Conservation (phyloP, 2,329 filamentous ascomycete genomes). For the Fusarium tanahbumbuense region DNA sequence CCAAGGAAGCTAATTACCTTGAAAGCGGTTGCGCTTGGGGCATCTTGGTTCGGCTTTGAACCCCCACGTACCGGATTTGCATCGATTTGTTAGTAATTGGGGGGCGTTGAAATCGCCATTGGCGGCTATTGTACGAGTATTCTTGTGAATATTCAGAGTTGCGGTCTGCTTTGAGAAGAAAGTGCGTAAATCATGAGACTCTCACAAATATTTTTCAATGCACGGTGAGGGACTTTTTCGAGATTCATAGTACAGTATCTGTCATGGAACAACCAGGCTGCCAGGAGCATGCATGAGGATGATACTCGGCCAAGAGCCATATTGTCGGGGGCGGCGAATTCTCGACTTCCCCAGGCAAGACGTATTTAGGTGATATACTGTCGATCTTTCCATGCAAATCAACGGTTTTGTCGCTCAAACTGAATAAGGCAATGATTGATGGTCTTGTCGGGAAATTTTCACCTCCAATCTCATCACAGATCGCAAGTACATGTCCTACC, state of each 20-base stretch:
- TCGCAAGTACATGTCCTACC: background rate
- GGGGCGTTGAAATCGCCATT: slow-evolving; percentile 10
- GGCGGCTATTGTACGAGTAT: slow-evolving; percentile 14
- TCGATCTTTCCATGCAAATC: slow-evolving; percentile 33
- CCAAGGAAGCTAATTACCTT: slow-evolving; percentile 28
- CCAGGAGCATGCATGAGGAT: slow-evolving; percentile 1
- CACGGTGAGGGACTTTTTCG: background rate
- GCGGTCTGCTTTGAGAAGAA: background rate
- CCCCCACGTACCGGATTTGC: slow-evolving; percentile 23
- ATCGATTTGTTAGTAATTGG: slow-evolving; percentile 7
- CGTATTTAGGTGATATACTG: slow-evolving; percentile 20
- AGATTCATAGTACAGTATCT: background rate
- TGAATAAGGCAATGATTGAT: slow-evolving; percentile 27
- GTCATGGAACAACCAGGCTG: background rate
- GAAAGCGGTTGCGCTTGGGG: slow-evolving; percentile 16
- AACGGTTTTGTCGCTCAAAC: slow-evolving; percentile 25
- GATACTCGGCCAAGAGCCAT: slow-evolving; percentile 3
- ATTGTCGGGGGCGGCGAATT: slow-evolving; percentile 22
- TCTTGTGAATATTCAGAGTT: background rate
- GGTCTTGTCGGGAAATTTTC: slow-evolving; percentile 7
- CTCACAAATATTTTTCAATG: background rate
- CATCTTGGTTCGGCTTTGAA: slow-evolving; percentile 18
- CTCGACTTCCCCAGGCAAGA: slow-evolving; percentile 26
- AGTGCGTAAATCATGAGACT: background rate
- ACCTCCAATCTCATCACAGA: background rate